Conservation (phyloP, 2,329 filamentous ascomycete genomes). For the Aspergillus fumigatus region DNA sequence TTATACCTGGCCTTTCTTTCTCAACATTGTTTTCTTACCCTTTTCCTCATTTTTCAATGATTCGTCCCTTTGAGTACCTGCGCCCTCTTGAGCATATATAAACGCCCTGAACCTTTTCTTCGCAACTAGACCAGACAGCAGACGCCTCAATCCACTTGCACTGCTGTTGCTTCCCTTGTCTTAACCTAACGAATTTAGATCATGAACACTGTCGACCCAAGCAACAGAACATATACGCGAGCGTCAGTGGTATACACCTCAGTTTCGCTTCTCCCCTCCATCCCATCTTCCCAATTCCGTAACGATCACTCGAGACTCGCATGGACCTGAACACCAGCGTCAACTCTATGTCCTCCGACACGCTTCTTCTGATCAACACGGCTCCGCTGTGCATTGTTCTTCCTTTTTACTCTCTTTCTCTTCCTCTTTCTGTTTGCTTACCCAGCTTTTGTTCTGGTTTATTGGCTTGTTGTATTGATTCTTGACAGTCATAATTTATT, state of each 20-base stretch:
- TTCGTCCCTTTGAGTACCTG: not conserved
- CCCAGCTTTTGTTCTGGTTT: not conserved
- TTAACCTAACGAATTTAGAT: not conserved
- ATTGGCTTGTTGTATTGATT: not conserved
- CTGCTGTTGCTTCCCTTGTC: not conserved
- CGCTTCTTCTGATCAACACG: not conserved
- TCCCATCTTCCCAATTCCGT: too few species aligned
- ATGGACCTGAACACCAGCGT: not conserved
- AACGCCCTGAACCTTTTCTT: not conserved
- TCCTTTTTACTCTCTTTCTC: not conserved
- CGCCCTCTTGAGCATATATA: not conserved
- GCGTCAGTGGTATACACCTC: not conserved
- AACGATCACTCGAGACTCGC: not conserved
- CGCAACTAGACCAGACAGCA: not conserved
- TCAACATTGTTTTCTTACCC: not conserved
- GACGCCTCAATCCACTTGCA: not conserved
- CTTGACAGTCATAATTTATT: not conserved
- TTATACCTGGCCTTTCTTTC: not conserved
- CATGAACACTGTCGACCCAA: not conserved
- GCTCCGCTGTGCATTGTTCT: not conserved
- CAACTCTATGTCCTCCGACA: not conserved
- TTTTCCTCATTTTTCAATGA: not conserved
- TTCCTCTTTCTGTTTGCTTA: not conserved
- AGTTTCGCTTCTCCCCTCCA: not conserved
- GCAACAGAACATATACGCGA: not conserved